Evolutionary conservation across 306 rosid species (phyloP), one percentile per base, ranked within the genome.

Genomic region (Cucurbita moschata): DNA sequence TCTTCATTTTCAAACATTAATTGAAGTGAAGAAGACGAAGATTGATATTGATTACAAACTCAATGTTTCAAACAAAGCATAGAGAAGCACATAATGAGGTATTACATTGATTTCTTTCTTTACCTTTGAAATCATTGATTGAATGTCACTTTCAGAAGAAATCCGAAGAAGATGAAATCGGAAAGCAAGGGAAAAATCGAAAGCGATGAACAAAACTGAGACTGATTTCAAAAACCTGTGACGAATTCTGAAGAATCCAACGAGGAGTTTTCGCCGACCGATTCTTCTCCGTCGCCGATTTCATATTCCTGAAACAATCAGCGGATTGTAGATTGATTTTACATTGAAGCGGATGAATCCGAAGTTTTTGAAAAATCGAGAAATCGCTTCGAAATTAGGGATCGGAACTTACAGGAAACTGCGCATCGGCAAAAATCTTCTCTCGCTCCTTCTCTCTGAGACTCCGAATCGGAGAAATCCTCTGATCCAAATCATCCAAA

Each of bases 401-500:
- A n/a, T 39, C 42, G 14, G 47, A n/a, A 55, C 47, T 18, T 78
- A 87, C 96, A 85, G 77, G 77, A 11, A 79, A 73, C 15, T 74
- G 66, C 8, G 82, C 54, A 79, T 77, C 82, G 47, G 74, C 72
- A 23, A 75, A 55, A 12, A 77, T 86, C 79, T 87, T 93, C 6
- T 54, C 88, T 38, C 79, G 81, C 74, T 89, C 97, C 82, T 84
- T 91, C 68, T 84, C 92, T 79, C 99, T 84, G 6, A 94, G 81
- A 11, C 92, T 83, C 74, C 91, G 88, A 64, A 91, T 87, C 16
- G 97, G 96, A 77, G 97, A 87, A 78, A 89, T 73, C 60, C 81
- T 85, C 99, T 94, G 88, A 12, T 78, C 14, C 75, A 54, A 74
- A 40, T 4, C 16, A 16, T 38, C 8, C 23, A 50, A 14, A 63